Base-by-base conservation (phyloP, 75 land plant species). In the Picea glauca region DNA sequence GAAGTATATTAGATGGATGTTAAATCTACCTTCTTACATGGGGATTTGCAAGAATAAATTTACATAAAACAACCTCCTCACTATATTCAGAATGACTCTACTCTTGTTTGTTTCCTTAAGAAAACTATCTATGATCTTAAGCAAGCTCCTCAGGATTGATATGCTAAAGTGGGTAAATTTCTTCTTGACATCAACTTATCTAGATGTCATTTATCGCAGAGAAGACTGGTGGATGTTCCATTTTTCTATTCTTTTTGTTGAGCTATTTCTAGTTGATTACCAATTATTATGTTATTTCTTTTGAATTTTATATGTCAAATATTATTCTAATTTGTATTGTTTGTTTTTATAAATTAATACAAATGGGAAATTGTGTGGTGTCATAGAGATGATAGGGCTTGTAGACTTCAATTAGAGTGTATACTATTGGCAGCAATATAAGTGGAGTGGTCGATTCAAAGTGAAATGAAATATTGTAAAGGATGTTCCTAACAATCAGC, bases 191-290 rank as follows among this genome's bases (percentile, higher is more conserved):
- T 26, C 26, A 26, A 26, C 26, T 26, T 26, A 26, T 26, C 26
- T 26, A 26, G 26, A 26, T 26, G 26, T 26, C 26, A 26, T 26
- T 26, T 26, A 26, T 26, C 26, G 26, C 0, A 73, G 81, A 83
- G 82, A 91, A 83, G 72, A 58, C 92, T 70, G 89, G 81, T 46
- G 75, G 79, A 56, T 96, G 93, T 64, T 94, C 97, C 23, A 82
- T 96, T 3, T 96, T 96, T 76, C 87, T 94, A 58, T 94, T 96
- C 68, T 96, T 96, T 76, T 96, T 97, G 59, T 96, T 96, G 77
- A 84, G 82, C 15, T 32, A 33, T 40, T 60, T 78, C 35, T 35
- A 67, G 13, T 74, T 2, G 58, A 56, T 30, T 33, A 56, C 20
- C 23, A 11, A 75, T 9, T 1, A 54, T 15, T 35, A 3, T 18